A percentile compares a stretch with the other conserved stretches of the same genome.
These are phyloP conservation scores for Rhodotorula mucilaginosa DNA, from an alignment of 1,284 basidiomycete genomes.

Conservation along the genomic window DNA sequence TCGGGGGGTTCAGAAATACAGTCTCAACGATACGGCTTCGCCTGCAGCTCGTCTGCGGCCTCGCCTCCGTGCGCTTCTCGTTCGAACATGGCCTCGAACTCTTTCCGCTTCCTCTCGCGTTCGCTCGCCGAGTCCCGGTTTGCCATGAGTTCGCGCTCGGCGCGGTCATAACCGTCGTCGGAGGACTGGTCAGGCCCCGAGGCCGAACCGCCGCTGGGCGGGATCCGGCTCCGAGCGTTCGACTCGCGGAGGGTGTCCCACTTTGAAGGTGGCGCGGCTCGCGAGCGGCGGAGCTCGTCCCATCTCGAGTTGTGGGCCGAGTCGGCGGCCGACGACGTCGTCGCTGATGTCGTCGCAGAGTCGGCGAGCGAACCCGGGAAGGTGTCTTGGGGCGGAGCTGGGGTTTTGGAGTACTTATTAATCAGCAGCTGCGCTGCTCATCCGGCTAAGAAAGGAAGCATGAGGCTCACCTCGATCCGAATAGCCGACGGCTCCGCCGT, in stretches of 20 bases:
- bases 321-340: background rate
- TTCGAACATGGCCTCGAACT: constrained; percentile 31
- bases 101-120: constrained; percentile 17
- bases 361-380: constrained; percentile 21
- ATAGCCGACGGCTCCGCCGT: constrained; percentile 18
- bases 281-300: constrained; percentile 29
- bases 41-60: constrained; percentile 15
- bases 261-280: constrained; percentile 19
- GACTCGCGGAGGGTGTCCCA: constrained; percentile 31
- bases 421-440: background rate
- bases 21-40: background rate
- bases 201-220: background rate
- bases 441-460: background rate
- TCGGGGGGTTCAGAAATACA: background rate
- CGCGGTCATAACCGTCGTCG: background rate
- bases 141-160: background rate
- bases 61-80: constrained; percentile 26
- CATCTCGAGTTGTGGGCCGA: constrained; percentile 12
- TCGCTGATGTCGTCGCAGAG: background rate
- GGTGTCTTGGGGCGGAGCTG: constrained; percentile 30
- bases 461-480: constrained; percentile 25
- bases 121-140: constrained; percentile 16
- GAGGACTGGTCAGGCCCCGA: background rate
- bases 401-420: too few relatives aligned
- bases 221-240: background rate